Conservation (phyloP, 768 basidiomycete genomes). For the Rhizopogon sp. region DNA sequence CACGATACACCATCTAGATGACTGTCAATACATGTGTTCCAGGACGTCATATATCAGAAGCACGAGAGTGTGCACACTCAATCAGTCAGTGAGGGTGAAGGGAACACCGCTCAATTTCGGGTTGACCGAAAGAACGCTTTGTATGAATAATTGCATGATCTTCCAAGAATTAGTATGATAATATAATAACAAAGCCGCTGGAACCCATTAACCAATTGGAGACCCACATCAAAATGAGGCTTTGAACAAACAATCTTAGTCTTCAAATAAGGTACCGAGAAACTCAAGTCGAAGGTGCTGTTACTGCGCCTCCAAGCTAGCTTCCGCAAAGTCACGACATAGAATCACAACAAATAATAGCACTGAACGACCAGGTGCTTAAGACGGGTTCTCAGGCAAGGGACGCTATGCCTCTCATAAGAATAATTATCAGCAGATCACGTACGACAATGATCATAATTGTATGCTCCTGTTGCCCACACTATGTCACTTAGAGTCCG, state of each 20-base stretch:
- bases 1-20: slow-evolving; percentile 4
- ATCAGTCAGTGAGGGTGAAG: slow-evolving; percentile 6
- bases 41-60: slow-evolving; percentile 4
- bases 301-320: slow-evolving; percentile 4
- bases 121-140: background rate
- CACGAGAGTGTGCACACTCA: slow-evolving; percentile 5
- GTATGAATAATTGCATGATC: background rate
- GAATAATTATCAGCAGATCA: slow-evolving; percentile 14
- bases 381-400: slow-evolving; percentile 21
- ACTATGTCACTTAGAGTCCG: slow-evolving; percentile 6
- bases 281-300: slow-evolving; percentile 12
- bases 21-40: slow-evolving; percentile 2
- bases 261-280: slow-evolving; percentile 11
- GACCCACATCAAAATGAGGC: slow-evolving; percentile 8
- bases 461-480: slow-evolving; percentile 7
- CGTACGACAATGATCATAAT: slow-evolving; percentile 15
- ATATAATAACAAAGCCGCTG: slow-evolving; percentile 5
- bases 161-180: slow-evolving; percentile 1
- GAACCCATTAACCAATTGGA: slow-evolving; percentile 13
- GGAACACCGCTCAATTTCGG: slow-evolving; percentile 4
- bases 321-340: slow-evolving; percentile 6
- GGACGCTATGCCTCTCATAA: slow-evolving; percentile 8
- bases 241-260: slow-evolving; percentile 13
- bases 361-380: background rate
- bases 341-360: slow-evolving; percentile 8